Percentiles rank a stretch among this genome's conserved stretches.
Conservation (phyloP, 2,329 filamentous ascomycete genomes). For the Herpotrichia juniperi region DNA sequence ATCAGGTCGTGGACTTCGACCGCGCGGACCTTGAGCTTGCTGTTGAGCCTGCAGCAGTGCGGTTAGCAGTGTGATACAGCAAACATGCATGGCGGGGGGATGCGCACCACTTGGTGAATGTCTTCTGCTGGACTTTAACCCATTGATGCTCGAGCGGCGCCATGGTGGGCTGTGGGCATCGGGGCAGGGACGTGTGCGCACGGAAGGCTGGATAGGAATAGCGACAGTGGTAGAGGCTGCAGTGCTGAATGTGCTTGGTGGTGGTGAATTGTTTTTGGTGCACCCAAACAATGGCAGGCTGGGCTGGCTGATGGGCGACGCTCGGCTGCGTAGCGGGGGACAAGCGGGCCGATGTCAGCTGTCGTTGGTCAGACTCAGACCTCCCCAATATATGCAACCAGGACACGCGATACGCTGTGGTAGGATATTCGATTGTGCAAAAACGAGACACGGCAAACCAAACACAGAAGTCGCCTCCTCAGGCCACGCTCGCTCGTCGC, state of each 20-base stretch:
- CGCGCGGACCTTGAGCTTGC: constrained; percentile 80
- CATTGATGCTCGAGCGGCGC: constrained; percentile 66
- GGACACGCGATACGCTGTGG: no score
- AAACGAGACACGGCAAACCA: neutral
- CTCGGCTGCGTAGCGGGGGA: constrained; percentile 4
- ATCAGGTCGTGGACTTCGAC: constrained; percentile 88
- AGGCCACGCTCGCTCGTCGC: neutral
- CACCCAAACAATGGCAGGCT: constrained; percentile 35
- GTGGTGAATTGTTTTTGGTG: constrained; percentile 28
- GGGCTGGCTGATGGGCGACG: neutral
- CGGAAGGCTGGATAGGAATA: constrained; percentile 32
- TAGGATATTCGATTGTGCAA: neutral
- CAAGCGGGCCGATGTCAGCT: constrained; percentile 20
- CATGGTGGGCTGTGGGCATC: constrained; percentile 43
- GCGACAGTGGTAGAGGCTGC: constrained; percentile 20
- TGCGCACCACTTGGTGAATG: constrained; percentile 92
- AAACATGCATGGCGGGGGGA: constrained; percentile 14
- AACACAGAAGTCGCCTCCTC: neutral
- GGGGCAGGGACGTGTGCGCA: constrained; percentile 15
- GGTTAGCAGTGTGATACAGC: constrained; percentile 27
- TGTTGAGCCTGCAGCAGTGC: constrained; percentile 76
- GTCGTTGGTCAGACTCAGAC: constrained; percentile 11
- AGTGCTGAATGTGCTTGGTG: constrained; percentile 17
- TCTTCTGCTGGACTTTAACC: constrained; percentile 92
- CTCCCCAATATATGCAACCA: neutral